A percentile compares a stretch with the other conserved stretches of the same genome.
Conservation (phyloP, 148 eudicot species). For the Rhododendron vialii region DNA sequence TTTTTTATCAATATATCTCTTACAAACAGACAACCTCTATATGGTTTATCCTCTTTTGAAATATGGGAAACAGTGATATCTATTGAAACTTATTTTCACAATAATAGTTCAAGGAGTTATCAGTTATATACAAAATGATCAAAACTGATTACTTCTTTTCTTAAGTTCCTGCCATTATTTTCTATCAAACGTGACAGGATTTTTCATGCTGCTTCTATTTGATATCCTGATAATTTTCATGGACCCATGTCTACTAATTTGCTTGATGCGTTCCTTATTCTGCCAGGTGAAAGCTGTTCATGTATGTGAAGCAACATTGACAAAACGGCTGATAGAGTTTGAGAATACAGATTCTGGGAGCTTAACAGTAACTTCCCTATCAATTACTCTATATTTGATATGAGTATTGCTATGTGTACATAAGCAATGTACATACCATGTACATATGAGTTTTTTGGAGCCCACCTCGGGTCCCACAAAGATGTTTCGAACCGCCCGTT, state of each 20-base stretch:
- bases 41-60: background rate
- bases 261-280: background rate
- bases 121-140: background rate
- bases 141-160: background rate
- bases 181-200: background rate
- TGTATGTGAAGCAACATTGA: constrained; percentile 60
- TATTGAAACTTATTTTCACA: background rate
- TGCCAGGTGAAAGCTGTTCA: constrained; percentile 39
- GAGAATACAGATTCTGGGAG: constrained; percentile 49
- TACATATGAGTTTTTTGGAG: too few relatives aligned
- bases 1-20: background rate
- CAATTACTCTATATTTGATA: background rate
- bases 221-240: background rate
- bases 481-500: too few relatives aligned
- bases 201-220: background rate
- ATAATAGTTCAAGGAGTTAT: background rate
- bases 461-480: too few relatives aligned
- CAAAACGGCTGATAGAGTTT: constrained; percentile 52
- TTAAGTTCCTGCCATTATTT: constrained; percentile 10
- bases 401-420: too few relatives aligned
- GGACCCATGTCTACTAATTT: background rate
- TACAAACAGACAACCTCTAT: background rate
- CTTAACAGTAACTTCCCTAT: constrained; percentile 33
- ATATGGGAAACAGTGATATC: background rate
- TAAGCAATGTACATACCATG: too few relatives aligned